Evolutionary conservation across 768 basidiomycete genomes (phyloP).

Genomic region (Mycena venus): DNA sequence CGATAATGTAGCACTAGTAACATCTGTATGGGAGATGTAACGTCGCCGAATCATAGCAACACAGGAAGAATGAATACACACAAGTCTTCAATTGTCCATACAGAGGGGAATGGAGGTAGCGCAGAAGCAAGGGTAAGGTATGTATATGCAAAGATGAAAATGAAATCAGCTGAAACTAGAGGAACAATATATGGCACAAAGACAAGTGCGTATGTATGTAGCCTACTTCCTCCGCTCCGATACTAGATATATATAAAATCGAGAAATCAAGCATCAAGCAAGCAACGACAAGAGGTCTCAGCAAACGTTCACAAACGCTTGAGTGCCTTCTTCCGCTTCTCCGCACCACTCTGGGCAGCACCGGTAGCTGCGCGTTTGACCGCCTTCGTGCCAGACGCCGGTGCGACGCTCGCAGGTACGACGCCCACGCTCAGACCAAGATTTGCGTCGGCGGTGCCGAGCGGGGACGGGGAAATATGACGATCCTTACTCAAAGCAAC

Average conservation of each 20-base stretch:
- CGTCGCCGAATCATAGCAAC: neutral
- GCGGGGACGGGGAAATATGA: slow-evolving; percentile 76
- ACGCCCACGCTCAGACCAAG: slow-evolving; percentile 55
- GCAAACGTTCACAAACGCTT: slow-evolving; percentile 69
- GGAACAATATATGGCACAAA: slow-evolving; percentile 13
- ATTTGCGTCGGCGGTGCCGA: slow-evolving; percentile 81
- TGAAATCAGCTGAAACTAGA: neutral
- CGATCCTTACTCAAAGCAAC: slow-evolving; percentile 62
- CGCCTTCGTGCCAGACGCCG: slow-evolving; percentile 65
- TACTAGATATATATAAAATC: slow-evolving; percentile 7
- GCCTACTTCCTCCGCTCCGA: slow-evolving; percentile 11
- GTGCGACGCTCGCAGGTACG: slow-evolving; percentile 44
- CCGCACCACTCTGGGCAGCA: slow-evolving; percentile 65
- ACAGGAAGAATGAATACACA: neutral
- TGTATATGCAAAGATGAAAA: slow-evolving; percentile 3
- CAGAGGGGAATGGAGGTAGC: slow-evolving; percentile 6
- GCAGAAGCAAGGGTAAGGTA: neutral
- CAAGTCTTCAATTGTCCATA: slow-evolving; percentile 5
- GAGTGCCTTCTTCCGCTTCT: slow-evolving; percentile 92
- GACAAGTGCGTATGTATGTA: neutral
- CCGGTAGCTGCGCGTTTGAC: slow-evolving; percentile 78
- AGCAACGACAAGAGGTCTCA: neutral
- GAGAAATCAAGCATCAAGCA: slow-evolving; percentile 8
- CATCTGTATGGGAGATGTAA: slow-evolving; percentile 1
- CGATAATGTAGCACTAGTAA: slow-evolving; percentile 27